These are phyloP conservation scores for Pneumocystis wakefieldiae DNA, from an alignment of 1,139 yeast species.

Conservation along the genomic window DNA sequence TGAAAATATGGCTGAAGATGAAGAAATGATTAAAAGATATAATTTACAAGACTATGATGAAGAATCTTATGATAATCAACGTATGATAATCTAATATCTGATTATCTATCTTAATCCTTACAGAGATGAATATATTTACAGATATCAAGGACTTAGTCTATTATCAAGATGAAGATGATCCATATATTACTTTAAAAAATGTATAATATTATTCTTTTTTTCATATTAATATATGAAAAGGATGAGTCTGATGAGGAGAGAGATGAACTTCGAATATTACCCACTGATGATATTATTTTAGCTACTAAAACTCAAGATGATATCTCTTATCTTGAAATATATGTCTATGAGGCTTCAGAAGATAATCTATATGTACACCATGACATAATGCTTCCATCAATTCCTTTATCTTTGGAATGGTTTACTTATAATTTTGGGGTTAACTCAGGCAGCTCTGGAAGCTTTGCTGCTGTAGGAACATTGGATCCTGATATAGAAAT, in stretches of 20 bases:
- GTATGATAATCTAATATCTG: slow-evolving; percentile 17
- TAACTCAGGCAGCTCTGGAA: slow-evolving; percentile 36
- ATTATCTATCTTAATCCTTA: not conserved
- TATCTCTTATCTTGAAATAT: slow-evolving; percentile 77
- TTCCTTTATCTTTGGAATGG: slow-evolving; percentile 96
- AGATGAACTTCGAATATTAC: slow-evolving; percentile 70
- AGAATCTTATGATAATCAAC: slow-evolving; percentile 64
- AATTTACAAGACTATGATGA: slow-evolving; percentile 73
- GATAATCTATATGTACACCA: slow-evolving; percentile 82
- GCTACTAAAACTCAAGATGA: slow-evolving; percentile 96
- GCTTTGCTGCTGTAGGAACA: slow-evolving; percentile 91
- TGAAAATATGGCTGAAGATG: slow-evolving; percentile 15
- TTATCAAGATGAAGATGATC: slow-evolving; percentile 50
- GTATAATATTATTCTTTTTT: slow-evolving; percentile 25
- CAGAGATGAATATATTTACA: slow-evolving; percentile 24
- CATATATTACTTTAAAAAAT: slow-evolving; percentile 52
- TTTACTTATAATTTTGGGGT: slow-evolving; percentile 42
- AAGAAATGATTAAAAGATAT: slow-evolving; percentile 42
- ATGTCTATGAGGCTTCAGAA: slow-evolving; percentile 69
- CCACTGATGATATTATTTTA: slow-evolving; percentile 76
- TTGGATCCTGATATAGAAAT: slow-evolving; percentile 95
- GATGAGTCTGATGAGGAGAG: slow-evolving; percentile 45
- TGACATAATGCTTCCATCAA: slow-evolving; percentile 91
- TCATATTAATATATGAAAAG: slow-evolving; percentile 22
- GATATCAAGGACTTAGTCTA: slow-evolving; percentile 34